A percentile compares a stretch with the other conserved stretches of the same genome.
Conservation (phyloP, 768 basidiomycete species). For the Russula compacta region DNA sequence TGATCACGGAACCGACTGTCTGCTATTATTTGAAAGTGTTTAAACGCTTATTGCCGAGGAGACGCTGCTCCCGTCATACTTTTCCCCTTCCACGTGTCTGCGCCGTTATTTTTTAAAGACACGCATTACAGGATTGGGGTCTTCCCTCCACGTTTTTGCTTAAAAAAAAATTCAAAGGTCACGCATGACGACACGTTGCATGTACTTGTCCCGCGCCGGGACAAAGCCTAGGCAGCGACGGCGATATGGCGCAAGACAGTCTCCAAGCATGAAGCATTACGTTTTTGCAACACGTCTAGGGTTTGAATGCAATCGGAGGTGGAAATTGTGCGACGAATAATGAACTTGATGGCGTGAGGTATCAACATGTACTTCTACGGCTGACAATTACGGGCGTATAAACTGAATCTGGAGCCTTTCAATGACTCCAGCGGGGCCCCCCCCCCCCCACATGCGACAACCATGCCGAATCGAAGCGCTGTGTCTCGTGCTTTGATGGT, state of each 20-base stretch:
- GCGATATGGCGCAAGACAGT: constrained; percentile 10
- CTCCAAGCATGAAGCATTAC: constrained; percentile 19
- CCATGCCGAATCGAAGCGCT: constrained; percentile 6
- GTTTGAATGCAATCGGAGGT: constrained; percentile 17
- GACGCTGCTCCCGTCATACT: constrained; percentile 1
- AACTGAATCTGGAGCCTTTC: not conserved
- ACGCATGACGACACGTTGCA: constrained; percentile 9
- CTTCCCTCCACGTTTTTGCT: constrained; percentile 5
- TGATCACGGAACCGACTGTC: constrained; percentile 13
- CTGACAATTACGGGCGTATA: not conserved
- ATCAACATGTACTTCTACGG: constrained; percentile 12
- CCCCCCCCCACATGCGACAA: constrained; percentile 1
- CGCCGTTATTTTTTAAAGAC: not conserved
- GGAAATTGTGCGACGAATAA: constrained; percentile 15
- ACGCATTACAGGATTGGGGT: not conserved
- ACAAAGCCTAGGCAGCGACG: constrained; percentile 10
- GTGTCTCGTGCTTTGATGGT: constrained; percentile 2
- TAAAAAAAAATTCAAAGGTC: constrained; percentile 2
- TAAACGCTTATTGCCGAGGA: constrained; percentile 18
- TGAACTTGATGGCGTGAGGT: constrained; percentile 11
- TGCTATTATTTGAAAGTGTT: constrained; percentile 14
- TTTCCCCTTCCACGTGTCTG: constrained; percentile 5
- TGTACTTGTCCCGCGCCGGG: not conserved
- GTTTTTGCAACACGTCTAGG: constrained; percentile 14
- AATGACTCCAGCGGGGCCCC: not conserved